phyloP scores from a whole-genome alignment of 2,329 filamentous ascomycete species.

The Diaporthe longicolla region DNA sequence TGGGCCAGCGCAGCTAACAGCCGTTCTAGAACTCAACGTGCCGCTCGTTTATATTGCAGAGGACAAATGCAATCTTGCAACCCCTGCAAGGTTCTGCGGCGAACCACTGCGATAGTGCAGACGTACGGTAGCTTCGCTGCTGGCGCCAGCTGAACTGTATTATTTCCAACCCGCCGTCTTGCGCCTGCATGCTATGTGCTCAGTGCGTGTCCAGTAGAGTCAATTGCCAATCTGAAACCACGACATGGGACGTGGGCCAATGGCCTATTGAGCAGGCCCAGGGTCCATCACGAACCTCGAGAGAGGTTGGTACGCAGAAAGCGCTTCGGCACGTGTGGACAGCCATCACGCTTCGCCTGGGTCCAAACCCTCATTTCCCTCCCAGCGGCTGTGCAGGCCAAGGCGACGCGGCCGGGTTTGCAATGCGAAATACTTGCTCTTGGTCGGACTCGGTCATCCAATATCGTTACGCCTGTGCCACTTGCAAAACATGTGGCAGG shows the following conservation, averaged over 20 bases:
- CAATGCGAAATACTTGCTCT: background rate
- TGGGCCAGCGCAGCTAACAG: constrained; percentile 17
- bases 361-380: constrained; percentile 8
- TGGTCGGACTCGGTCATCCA: constrained; percentile 15
- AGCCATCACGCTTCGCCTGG: background rate
- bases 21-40: constrained; percentile 31
- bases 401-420: constrained; percentile 17
- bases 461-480: constrained; percentile 29
- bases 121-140: constrained; percentile 8
- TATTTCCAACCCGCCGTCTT: background rate
- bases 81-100: constrained; percentile 17
- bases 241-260: constrained; percentile 13
- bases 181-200: background rate
- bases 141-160: constrained; percentile 24
- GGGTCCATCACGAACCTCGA: constrained; percentile 13
- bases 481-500: constrained; percentile 35
- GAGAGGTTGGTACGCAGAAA: constrained; percentile 1
- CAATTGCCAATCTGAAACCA: constrained; percentile 33
- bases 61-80: constrained; percentile 29
- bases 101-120: background rate
- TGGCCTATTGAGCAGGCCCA: background rate
- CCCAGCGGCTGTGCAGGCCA: constrained; percentile 31
- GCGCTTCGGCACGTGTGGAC: constrained; percentile 20
- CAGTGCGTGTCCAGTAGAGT: constrained; percentile 4
- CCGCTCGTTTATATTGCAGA: constrained; percentile 19